A percentile compares a stretch with the other conserved stretches of the same genome.
phyloP scores from a whole-genome alignment of 2,329 filamentous ascomycete genomes.

The Colletotrichum plurivorum region DNA sequence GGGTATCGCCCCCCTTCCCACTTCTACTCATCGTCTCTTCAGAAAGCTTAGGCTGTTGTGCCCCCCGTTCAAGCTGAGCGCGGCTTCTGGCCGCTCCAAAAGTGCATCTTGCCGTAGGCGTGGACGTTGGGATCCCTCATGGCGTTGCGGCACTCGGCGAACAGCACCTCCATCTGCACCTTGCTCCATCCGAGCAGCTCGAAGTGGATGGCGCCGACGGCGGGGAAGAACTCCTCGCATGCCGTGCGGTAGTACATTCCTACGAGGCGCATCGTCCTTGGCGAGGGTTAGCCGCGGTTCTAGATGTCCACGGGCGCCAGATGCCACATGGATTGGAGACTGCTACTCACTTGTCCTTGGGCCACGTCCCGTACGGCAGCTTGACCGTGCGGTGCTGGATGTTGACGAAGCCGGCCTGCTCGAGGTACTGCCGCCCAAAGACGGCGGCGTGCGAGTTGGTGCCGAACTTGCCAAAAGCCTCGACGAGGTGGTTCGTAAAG shows the following conservation, averaged over 20 bases:
- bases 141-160: conserved; percentile 44
- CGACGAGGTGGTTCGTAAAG: conserved; percentile 52
- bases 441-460: conserved; percentile 55
- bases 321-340: background rate
- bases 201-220: conserved; percentile 56
- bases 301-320: background rate
- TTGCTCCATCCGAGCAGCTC: conserved; percentile 53
- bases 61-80: background rate
- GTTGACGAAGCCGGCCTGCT: conserved; percentile 58
- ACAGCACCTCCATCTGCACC: conserved; percentile 47
- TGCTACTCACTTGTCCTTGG: conserved; percentile 53
- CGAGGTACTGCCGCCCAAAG: conserved; percentile 53
- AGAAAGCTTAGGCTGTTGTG: too few relatives aligned
- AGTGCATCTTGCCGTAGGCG: conserved; percentile 56
- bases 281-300: background rate
- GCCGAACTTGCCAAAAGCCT: conserved; percentile 54
- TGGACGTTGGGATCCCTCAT: conserved; percentile 49
- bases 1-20: conserved; percentile 2
- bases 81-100: conserved; percentile 59
- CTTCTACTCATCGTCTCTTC: background rate
- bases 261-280: conserved; percentile 54
- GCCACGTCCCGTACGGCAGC: conserved; percentile 64
- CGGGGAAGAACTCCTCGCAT: conserved; percentile 58
- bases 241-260: conserved; percentile 59
- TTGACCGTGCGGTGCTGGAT: conserved; percentile 56